These are phyloP conservation scores for Fusarium fujikuroi DNA, from an alignment of 2,329 filamentous ascomycete genomes.

Conservation along the genomic window DNA sequence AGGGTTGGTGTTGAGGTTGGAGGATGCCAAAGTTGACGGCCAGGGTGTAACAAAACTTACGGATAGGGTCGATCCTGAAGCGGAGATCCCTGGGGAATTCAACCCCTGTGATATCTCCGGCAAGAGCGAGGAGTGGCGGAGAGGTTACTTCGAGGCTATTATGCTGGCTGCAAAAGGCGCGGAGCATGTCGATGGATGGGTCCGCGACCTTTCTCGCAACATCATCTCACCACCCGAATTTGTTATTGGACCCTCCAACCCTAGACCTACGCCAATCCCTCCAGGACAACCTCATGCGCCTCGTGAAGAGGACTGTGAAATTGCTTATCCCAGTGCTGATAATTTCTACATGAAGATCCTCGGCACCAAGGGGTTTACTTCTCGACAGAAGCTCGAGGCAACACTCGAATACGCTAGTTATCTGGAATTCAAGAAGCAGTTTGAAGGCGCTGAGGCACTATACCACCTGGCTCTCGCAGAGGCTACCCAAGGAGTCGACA, in stretches of 20 bases:
- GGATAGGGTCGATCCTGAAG: slow-evolving; percentile 69
- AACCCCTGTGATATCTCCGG: slow-evolving; percentile 75
- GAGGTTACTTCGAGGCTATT: slow-evolving; percentile 85
- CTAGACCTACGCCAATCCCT: slow-evolving; percentile 77
- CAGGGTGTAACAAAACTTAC: slow-evolving; percentile 67
- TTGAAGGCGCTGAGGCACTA: slow-evolving; percentile 74
- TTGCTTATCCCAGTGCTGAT: slow-evolving; percentile 76
- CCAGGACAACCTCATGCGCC: slow-evolving; percentile 71
- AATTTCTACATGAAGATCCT: slow-evolving; percentile 84
- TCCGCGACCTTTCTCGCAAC: slow-evolving; percentile 74
- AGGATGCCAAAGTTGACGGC: slow-evolving; percentile 76
- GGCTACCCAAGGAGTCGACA: slow-evolving; percentile 67
- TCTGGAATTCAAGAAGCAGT: slow-evolving; percentile 78
- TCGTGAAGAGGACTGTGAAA: slow-evolving; percentile 78
- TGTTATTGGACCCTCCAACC: slow-evolving; percentile 86
- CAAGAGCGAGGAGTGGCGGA: slow-evolving; percentile 85
- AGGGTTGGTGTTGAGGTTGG: slow-evolving; percentile 72
- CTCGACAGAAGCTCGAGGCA: slow-evolving; percentile 83
- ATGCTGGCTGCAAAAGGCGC: slow-evolving; percentile 81
- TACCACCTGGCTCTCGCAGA: slow-evolving; percentile 82
- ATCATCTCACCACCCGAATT: slow-evolving; percentile 77
- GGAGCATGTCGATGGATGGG: slow-evolving; percentile 84
- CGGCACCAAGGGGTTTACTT: slow-evolving; percentile 80
- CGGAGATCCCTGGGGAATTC: slow-evolving; percentile 75
- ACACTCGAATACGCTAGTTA: slow-evolving; percentile 86